Evolutionary conservation across 1,284 basidiomycete genomes (phyloP), one percentile per base, ranked within the genome.

Genomic region (Ustanciosporium gigantosporum): DNA sequence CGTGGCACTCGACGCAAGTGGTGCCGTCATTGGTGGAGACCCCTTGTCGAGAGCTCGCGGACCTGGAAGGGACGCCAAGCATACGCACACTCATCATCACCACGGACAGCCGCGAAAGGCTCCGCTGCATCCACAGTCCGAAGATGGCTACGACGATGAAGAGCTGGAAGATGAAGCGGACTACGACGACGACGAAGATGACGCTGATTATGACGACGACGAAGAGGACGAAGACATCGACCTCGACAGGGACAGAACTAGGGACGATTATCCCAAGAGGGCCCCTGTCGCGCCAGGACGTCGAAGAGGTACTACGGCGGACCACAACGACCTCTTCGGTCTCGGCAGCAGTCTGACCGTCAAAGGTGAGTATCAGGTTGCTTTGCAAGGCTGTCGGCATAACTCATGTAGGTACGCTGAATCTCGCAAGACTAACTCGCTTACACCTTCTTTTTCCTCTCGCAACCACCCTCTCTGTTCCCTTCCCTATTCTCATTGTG

Each of bases 1-100:
- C 77, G 91, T 98, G 75, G 93, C 95, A 78, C 84, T 96, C 58
- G 92, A 96, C 82, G 66, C 41, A 21, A 88, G 90, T 79, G 88
- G 88, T 70, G 91, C 91, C 42, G 84, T 86, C 46, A 86, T 94
- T 68, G 84, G 92, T 53, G 85, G 85, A 36, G 74, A 77, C 83
- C 84, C 67, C 80, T 83, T 75, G 0, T 41, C 55, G 7, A 55
- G 49, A 35, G 49, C 53, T 25, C 51, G 41, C 31, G 47, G 41
- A 41, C 47, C 20, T 38, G 51, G 31, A 27, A 48, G 50, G 41
- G 52, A 52, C 14, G 17, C 40, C 36, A 46, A 48, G 50, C 39
- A 77, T 68, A 27, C 62, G 56, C 45, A 68, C 58, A 34, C 59
- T 17, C 41, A 66, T 49, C 57, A 56, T 11, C 56, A 52, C 20